Conservation (phyloP, 163 green algal species). For the Dunaliella salina region DNA sequence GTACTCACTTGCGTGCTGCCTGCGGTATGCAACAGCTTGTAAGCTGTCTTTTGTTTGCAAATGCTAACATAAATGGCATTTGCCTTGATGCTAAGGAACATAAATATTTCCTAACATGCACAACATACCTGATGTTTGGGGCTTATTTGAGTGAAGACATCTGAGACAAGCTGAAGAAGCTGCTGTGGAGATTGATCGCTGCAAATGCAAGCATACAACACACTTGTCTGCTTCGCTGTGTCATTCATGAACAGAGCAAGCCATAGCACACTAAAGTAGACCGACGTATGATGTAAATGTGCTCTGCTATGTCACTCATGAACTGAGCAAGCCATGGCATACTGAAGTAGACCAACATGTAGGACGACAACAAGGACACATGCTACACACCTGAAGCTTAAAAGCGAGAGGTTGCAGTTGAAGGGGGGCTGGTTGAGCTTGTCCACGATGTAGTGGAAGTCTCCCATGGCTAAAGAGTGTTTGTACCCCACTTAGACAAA, state of each 20-base stretch:
- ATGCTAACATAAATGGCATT: too few relatives aligned
- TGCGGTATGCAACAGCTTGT: too few relatives aligned
- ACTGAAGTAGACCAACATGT: too few relatives aligned
- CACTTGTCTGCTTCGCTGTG: neutral
- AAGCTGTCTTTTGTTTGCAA: too few relatives aligned
- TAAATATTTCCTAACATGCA: too few relatives aligned
- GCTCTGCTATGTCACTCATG: neutral
- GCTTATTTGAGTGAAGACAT: constrained; percentile 49
- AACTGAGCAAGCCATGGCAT: too few relatives aligned
- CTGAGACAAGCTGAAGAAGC: constrained; percentile 50
- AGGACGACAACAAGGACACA: neutral
- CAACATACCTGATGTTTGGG: constrained; percentile 52
- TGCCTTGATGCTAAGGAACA: too few relatives aligned
- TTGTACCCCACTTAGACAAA: too few relatives aligned
- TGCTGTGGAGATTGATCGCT: constrained; percentile 52
- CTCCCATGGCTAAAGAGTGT: constrained; percentile 1
- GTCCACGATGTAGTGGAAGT: constrained; percentile 57
- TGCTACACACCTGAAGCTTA: constrained; percentile 46
- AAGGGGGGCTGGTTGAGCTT: constrained; percentile 52
- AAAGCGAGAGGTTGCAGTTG: constrained; percentile 37
- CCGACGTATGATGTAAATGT: too few relatives aligned
- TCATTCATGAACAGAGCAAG: too few relatives aligned
- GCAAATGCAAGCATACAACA: constrained; percentile 13
- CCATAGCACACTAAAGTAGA: too few relatives aligned
- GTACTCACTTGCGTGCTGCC: too few relatives aligned